Percentiles rank a stretch among this genome's conserved stretches.
Conservation (phyloP, 306 rosid species). For the Prunus mira region DNA sequence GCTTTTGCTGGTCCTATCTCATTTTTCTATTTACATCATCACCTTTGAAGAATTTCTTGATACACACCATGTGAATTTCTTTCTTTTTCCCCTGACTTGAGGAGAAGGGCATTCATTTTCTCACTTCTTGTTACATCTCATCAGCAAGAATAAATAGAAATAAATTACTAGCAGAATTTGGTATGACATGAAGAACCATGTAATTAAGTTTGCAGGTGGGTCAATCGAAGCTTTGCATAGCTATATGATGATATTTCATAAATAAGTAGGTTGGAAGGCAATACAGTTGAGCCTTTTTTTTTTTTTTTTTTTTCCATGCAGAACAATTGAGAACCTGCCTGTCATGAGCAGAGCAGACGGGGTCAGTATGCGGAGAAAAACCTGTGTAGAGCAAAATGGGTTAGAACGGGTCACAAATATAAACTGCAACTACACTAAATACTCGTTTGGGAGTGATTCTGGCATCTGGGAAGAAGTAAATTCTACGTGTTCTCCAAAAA, state of each 20-base stretch:
- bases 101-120: neutral
- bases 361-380: no score
- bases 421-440: no score
- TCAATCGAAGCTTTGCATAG: neutral
- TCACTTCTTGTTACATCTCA: neutral
- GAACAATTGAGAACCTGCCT: neutral
- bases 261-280: neutral
- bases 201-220: slow-evolving; percentile 15
- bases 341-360: neutral
- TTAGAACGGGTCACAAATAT: no score
- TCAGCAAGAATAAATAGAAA: slow-evolving; percentile 16
- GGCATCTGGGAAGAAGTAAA: no score
- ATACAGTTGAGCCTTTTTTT: neutral
- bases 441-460: no score
- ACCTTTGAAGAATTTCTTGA: slow-evolving; percentile 1
- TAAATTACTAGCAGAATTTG: slow-evolving; percentile 15
- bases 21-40: neutral
- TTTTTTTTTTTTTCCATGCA: neutral
- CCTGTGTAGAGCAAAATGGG: no score
- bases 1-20: neutral
- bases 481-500: no score
- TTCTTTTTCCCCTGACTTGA: neutral
- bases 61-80: slow-evolving; percentile 4
- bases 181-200: neutral
- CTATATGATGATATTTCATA: neutral